Evolutionary conservation across 257 asterid genomes (phyloP), one percentile per base, ranked within the genome.

Genomic region (Rehmannia glutinosa): DNA sequence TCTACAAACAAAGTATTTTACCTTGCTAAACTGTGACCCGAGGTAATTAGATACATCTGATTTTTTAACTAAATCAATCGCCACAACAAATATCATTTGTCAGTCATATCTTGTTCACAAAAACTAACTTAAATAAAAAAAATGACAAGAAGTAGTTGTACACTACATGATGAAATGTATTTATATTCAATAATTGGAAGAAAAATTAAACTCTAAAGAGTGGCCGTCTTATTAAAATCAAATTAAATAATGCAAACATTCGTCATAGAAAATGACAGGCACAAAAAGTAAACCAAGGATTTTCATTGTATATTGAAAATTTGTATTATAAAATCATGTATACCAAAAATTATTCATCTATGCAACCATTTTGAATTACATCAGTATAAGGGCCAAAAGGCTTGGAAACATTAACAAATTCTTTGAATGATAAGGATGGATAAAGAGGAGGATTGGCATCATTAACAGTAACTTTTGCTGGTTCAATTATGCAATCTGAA

Each of bases 381-480:
- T 75, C 53, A 35, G 81, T 73, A 23, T 32, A 67, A 73, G 69
- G 79, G 21, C 85, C 86, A 72, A 75, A 84, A 49, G 84, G 83
- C 21, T 83, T 75, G 64, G 83, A 51, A 59, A 64, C 10, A 62
- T 45, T 11, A 32, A 80, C 72, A 33, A 77, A 81, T 1, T 87
- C 88, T 47, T 52, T 63, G 70, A 75, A 83, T 20, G 77, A 42
- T 8, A 43, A 41, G 6, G 89, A 68, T 32, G 61, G 69, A 68
- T 77, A 87, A 15, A 71, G 74, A 50, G 90, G 78, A 2, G 85
- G 89, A 68, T 81, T 85, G 15, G 50, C 55, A 19, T 84, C 83
- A 58, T 79, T 49, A 51, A 62, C 66, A 24, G 76, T 54, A n/a
- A 16, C 36, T 27, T 55, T 49, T 1, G 90, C 85, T 1, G 92